These are phyloP conservation scores for Berkeleyomyces rouxiae DNA, from an alignment of 2,329 filamentous ascomycete genomes.

Conservation along the genomic window DNA sequence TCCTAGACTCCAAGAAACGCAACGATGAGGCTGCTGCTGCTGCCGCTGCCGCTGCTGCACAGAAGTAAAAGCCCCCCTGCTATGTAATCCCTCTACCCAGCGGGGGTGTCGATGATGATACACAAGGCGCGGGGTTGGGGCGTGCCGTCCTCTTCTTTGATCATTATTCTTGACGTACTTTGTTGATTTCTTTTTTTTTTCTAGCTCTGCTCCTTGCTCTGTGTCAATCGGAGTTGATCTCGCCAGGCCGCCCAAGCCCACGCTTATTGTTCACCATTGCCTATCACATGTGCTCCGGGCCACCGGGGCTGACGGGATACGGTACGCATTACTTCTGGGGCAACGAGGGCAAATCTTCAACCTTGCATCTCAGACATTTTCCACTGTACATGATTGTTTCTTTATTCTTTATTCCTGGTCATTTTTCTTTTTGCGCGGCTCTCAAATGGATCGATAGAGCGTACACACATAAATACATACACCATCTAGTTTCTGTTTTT, in stretches of 20 bases:
- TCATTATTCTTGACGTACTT: not conserved
- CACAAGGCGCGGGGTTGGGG: not conserved
- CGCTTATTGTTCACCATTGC: not conserved
- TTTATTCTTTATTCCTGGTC: not conserved
- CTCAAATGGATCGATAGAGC: not conserved
- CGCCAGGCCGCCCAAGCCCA: not conserved
- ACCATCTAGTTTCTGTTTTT: not conserved
- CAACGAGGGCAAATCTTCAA: not conserved
- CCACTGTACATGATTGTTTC: not conserved
- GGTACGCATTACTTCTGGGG: not conserved
- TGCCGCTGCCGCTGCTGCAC: slow-evolving; percentile 16
- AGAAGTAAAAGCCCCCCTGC: not conserved
- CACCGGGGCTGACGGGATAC: not conserved
- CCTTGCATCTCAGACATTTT: not conserved
- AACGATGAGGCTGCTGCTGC: slow-evolving; percentile 17
- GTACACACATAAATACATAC: not conserved
- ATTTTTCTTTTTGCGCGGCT: not conserved
- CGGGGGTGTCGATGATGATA: not conserved
- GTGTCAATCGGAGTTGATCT: not conserved
- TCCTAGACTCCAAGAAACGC: slow-evolving; percentile 38
- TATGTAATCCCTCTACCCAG: not conserved
- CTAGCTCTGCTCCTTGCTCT: not conserved
- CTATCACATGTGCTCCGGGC: not conserved
- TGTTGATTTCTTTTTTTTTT: not conserved
- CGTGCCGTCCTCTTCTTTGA: not conserved